Evolutionary conservation across 768 basidiomycete genomes (phyloP).

Genomic region (Hericium erinaceus): DNA sequence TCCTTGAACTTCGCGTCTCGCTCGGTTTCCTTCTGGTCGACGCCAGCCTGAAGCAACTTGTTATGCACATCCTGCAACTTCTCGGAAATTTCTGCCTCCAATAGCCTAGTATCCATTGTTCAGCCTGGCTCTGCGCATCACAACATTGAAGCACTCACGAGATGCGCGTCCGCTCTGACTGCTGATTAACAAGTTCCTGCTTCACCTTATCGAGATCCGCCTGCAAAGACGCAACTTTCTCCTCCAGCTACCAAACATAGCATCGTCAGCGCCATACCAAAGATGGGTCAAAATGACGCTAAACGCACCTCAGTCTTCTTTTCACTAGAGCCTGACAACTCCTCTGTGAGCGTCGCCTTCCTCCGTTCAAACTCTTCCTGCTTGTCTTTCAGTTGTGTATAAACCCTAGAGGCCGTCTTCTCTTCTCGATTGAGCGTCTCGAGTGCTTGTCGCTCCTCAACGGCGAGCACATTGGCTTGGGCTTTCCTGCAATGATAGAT

Average conservation of each 20-base stretch:
- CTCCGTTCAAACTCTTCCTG: constrained; percentile 56
- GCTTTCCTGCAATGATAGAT: constrained; percentile 49
- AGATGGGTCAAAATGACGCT: not conserved
- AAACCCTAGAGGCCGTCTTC: constrained; percentile 57
- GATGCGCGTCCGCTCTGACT: constrained; percentile 74
- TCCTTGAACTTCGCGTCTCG: constrained; percentile 80
- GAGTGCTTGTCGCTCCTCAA: constrained; percentile 80
- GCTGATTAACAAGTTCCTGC: constrained; percentile 77
- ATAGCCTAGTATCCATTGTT: constrained; percentile 43
- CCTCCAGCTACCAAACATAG: constrained; percentile 40
- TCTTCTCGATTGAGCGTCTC: constrained; percentile 77
- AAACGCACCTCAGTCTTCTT: constrained; percentile 50
- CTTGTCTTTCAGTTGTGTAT: constrained; percentile 60
- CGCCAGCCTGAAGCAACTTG: constrained; percentile 83
- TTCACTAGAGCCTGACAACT: constrained; percentile 35
- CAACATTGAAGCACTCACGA: constrained; percentile 37
- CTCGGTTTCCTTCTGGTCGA: constrained; percentile 82
- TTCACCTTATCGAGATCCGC: constrained; percentile 54
- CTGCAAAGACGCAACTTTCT: constrained; percentile 45
- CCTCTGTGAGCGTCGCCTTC: constrained; percentile 45
- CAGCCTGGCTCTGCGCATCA: not conserved
- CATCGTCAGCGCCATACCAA: not conserved
- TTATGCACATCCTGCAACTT: constrained; percentile 76
- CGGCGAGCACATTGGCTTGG: constrained; percentile 66
- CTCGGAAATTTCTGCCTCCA: constrained; percentile 88